Evolutionary conservation across 148 eudicot genomes (phyloP).

Genomic region (Silene conica): DNA sequence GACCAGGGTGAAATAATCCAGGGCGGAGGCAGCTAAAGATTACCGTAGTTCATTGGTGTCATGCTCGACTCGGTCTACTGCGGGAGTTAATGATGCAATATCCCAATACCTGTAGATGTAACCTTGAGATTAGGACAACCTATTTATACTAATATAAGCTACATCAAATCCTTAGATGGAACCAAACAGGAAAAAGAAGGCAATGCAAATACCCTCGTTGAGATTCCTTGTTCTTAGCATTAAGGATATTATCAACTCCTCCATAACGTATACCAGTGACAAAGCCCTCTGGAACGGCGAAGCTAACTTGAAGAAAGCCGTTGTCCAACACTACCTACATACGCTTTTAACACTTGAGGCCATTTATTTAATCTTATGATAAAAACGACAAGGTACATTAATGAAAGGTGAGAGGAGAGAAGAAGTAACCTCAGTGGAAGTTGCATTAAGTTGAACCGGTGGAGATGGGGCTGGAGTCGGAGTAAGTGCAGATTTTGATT

Average conservation of each 20-base stretch:
- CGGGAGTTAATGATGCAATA: conserved; percentile 26
- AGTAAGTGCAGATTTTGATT: no score
- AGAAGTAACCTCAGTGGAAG: conserved; percentile 4
- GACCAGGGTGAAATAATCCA: no score
- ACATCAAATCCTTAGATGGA: no score
- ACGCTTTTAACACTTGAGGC: neutral
- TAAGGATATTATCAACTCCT: conserved; percentile 44
- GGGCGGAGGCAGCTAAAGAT: neutral
- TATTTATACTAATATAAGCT: no score
- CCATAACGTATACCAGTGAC: conserved; percentile 33
- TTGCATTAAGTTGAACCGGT: conserved; percentile 16
- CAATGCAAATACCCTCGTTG: conserved; percentile 43
- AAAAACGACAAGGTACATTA: no score
- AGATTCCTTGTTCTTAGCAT: conserved; percentile 20
- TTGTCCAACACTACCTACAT: conserved; percentile 52
- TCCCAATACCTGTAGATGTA: conserved; percentile 50
- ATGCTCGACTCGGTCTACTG: conserved; percentile 7
- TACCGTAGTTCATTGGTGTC: conserved; percentile 31
- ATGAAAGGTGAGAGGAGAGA: neutral
- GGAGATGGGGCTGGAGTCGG: no score
- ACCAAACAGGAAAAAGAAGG: neutral
- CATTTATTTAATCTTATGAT: no score
- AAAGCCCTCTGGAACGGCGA: conserved; percentile 41
- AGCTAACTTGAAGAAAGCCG: conserved; percentile 40
- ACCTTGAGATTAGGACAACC: neutral